Evolutionary conservation across 805 yeast genomes (phyloP).

Genomic region (Candida yuanshanica): DNA sequence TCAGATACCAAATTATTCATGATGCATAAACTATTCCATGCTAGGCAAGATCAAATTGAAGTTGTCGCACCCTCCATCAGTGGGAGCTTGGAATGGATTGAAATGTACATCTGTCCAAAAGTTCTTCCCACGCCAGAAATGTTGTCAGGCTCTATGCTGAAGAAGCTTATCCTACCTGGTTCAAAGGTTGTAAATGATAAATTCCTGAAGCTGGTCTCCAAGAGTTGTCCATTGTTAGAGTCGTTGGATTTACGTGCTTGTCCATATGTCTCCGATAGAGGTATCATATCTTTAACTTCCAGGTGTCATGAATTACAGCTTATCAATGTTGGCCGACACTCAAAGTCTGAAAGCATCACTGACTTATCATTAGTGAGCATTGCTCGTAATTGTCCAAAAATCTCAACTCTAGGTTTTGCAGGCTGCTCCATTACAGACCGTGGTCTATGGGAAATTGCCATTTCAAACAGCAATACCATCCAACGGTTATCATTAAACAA

Average conservation of each 20-base stretch:
- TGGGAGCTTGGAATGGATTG: conserved; percentile 57
- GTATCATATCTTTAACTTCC: conserved; percentile 61
- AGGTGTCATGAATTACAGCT: conserved; percentile 50
- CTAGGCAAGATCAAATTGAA: conserved; percentile 50
- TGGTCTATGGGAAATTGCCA: conserved; percentile 74
- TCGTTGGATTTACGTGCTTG: conserved; percentile 80
- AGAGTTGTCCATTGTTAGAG: conserved; percentile 51
- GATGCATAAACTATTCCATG: conserved; percentile 56
- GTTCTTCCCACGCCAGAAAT: conserved; percentile 49
- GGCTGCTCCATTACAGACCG: conserved; percentile 80
- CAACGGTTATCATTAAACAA: conserved; percentile 71
- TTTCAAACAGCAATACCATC: conserved; percentile 41
- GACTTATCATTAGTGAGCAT: conserved; percentile 61
- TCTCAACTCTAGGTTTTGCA: conserved; percentile 77
- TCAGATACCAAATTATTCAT: conserved; percentile 45
- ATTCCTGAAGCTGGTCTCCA: conserved; percentile 46
- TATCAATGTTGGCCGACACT: conserved; percentile 79
- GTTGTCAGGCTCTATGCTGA: conserved; percentile 36
- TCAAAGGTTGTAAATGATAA: conserved; percentile 55
- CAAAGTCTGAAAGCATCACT: conserved; percentile 60
- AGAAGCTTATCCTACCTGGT: conserved; percentile 60
- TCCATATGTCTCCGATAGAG: conserved; percentile 68
- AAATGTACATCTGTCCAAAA: conserved; percentile 77
- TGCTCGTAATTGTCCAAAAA: conserved; percentile 38
- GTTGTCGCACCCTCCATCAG: conserved; percentile 39